Percentiles rank a stretch among this genome's conserved stretches.
Conservation (phyloP, 139 green algal genomes). For the Zygnema cylindricum region DNA sequence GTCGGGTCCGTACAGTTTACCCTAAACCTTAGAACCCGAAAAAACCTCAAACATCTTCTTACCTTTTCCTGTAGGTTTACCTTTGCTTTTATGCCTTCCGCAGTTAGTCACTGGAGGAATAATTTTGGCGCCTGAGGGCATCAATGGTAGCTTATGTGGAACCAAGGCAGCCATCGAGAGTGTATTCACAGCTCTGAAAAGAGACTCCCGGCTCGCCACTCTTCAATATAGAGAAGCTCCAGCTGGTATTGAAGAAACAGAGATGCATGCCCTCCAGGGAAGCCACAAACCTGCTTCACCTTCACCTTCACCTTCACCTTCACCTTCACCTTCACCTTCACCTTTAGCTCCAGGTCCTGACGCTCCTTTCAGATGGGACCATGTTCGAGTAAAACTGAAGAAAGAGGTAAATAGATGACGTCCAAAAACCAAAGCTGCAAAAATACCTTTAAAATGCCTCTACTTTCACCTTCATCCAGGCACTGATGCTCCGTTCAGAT, state of each 20-base stretch:
- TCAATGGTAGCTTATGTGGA: slow-evolving; percentile 59
- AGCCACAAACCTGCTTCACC: neutral
- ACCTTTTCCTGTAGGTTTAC: too few species aligned
- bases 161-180: slow-evolving; percentile 25
- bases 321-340: too few species aligned
- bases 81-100: neutral
- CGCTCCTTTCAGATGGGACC: slow-evolving; percentile 44
- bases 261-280: neutral
- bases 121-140: slow-evolving; percentile 53
- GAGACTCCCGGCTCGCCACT: slow-evolving; percentile 28
- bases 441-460: neutral
- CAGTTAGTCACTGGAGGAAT: slow-evolving; percentile 51
- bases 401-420: slow-evolving; percentile 30
- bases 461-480: too few species aligned
- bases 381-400: slow-evolving; percentile 59
- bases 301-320: neutral
- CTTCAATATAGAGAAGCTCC: slow-evolving; percentile 38
- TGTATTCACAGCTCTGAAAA: slow-evolving; percentile 18
- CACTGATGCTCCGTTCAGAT: too few species aligned
- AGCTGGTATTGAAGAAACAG: slow-evolving; percentile 35
- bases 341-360: slow-evolving; percentile 15
- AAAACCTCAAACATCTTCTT: too few species aligned
- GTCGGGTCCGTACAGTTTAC: too few species aligned
- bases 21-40: too few species aligned
- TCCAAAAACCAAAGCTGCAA: too few species aligned